phyloP scores from a whole-genome alignment of 257 asterid species.

The Orobanche coerulescens region DNA sequence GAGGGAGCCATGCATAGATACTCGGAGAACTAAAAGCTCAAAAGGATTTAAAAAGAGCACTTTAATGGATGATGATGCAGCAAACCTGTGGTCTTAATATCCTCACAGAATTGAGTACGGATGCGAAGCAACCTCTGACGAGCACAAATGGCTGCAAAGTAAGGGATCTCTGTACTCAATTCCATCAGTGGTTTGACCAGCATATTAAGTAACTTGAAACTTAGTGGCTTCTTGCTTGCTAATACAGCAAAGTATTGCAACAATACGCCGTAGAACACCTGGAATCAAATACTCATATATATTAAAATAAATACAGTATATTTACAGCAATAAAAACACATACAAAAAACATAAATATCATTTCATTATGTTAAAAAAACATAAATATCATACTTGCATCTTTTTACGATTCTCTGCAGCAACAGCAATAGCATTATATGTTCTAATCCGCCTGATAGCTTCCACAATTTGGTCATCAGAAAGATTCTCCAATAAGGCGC shows the following conservation, averaged over 20 bases:
- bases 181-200: constrained; percentile 88
- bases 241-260: constrained; percentile 87
- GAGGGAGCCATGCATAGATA: no score
- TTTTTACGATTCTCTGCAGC: constrained; percentile 90
- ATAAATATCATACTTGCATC: constrained; percentile 70
- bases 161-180: constrained; percentile 89
- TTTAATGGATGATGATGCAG: neutral
- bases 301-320: constrained; percentile 11
- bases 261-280: constrained; percentile 85
- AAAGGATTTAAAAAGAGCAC: neutral
- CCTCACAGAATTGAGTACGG: constrained; percentile 61
- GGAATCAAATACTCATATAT: constrained; percentile 16
- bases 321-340: constrained; percentile 9
- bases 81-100: constrained; percentile 60
- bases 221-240: constrained; percentile 65
- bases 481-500: constrained; percentile 54
- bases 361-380: no score
- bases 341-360: no score
- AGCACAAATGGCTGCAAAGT: constrained; percentile 96
- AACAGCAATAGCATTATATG: constrained; percentile 66
- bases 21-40: no score
- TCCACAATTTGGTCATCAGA: constrained; percentile 78
- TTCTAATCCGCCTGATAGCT: constrained; percentile 77
- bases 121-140: constrained; percentile 66
- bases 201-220: constrained; percentile 58